Evolutionary conservation across 2,329 filamentous ascomycete genomes (phyloP).

Genomic region (Niveomyces coronatus): DNA sequence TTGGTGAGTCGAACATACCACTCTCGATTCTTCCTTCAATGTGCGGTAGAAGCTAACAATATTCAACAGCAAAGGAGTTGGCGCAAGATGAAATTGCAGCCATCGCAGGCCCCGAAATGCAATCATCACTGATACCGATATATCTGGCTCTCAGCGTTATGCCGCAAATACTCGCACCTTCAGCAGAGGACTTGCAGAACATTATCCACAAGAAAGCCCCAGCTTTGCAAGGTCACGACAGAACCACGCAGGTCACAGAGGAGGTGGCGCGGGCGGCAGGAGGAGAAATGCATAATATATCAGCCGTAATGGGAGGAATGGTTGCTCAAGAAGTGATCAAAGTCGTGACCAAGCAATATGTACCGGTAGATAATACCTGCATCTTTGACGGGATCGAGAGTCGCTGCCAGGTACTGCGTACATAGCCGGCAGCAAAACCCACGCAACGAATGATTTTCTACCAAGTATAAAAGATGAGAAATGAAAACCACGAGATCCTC

Average conservation of each 20-base stretch:
- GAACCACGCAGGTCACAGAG: conserved; percentile 43
- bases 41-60: background rate
- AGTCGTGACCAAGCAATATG: conserved; percentile 63
- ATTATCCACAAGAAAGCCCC: conserved; percentile 33
- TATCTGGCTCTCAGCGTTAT: conserved; percentile 56
- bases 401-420: conserved; percentile 46
- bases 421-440: conserved; percentile 24
- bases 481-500: too few relatives aligned
- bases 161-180: conserved; percentile 32
- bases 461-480: background rate
- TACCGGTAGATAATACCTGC: conserved; percentile 61
- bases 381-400: conserved; percentile 59
- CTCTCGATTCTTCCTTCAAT: background rate
- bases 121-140: conserved; percentile 53
- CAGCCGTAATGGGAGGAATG: conserved; percentile 78
- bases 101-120: conserved; percentile 34
- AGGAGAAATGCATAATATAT: conserved; percentile 86
- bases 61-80: conserved; percentile 39
- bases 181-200: conserved; percentile 43
- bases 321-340: conserved; percentile 98
- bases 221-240: conserved; percentile 37
- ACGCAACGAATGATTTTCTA: background rate
- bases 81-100: conserved; percentile 43
- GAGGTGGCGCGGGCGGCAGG: conserved; percentile 69
- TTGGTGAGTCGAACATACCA: conserved; percentile 35